Conservation (phyloP, 371 early-diverging fungal species). For the Syncephalastrum sp. region DNA sequence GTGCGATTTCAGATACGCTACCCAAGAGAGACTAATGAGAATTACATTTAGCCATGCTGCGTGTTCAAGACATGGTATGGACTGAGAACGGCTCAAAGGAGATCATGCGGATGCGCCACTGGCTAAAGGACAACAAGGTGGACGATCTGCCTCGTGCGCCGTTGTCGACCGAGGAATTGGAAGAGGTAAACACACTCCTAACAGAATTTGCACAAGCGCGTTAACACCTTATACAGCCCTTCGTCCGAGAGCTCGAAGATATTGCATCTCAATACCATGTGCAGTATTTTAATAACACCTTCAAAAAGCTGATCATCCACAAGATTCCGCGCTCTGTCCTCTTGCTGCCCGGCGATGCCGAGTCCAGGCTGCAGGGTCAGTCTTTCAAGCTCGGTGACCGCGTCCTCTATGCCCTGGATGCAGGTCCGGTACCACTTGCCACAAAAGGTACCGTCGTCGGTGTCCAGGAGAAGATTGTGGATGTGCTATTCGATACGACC, state of each 20-base stretch:
- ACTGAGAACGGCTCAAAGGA: slow-evolving; percentile 25
- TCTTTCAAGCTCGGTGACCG: slow-evolving; percentile 87
- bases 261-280: slow-evolving; percentile 36
- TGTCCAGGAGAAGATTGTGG: slow-evolving; percentile 67
- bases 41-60: slow-evolving; percentile 20
- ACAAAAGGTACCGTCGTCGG: slow-evolving; percentile 85
- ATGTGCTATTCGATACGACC: slow-evolving; percentile 83
- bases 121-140: slow-evolving; percentile 66
- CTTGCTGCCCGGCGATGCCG: slow-evolving; percentile 79
- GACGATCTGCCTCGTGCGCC: slow-evolving; percentile 67
- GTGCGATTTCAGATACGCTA: background rate
- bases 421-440: slow-evolving; percentile 79
- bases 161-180: slow-evolving; percentile 66
- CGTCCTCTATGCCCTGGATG: slow-evolving; percentile 74
- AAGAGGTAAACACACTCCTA: slow-evolving; percentile 40
- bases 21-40: too few species aligned
- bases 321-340: slow-evolving; percentile 67
- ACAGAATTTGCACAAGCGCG: background rate
- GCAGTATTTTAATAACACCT: slow-evolving; percentile 36
- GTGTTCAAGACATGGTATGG: slow-evolving; percentile 32
- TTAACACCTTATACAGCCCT: slow-evolving; percentile 16
- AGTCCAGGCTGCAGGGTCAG: slow-evolving; percentile 70
- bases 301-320: slow-evolving; percentile 58
- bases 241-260: slow-evolving; percentile 58
- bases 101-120: slow-evolving; percentile 53